Conservation (phyloP, 2,329 filamentous ascomycete genomes). For the Alternaria sp. region DNA sequence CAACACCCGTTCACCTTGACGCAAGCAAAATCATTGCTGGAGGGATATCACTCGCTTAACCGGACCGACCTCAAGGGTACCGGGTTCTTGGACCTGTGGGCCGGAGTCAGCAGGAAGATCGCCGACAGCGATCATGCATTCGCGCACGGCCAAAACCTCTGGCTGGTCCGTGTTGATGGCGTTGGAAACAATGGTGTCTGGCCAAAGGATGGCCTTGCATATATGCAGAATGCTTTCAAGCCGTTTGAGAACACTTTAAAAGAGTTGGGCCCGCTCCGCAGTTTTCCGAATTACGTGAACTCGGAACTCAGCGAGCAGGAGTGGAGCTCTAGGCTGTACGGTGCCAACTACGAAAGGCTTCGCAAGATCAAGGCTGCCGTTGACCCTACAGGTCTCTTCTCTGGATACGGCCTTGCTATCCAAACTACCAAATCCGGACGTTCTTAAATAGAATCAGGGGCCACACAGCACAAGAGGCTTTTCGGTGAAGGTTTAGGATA, state of each 20-base stretch:
- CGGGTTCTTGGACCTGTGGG: conserved; percentile 32
- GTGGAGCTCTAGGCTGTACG: conserved; percentile 30
- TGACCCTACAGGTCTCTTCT: conserved; percentile 27
- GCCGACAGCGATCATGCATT: conserved; percentile 25
- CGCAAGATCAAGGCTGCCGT: conserved; percentile 26
- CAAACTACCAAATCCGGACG: too few species aligned
- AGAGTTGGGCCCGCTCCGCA: conserved; percentile 22
- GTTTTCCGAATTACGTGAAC: conserved; percentile 32
- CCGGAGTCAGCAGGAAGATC: conserved; percentile 23
- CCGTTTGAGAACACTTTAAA: conserved; percentile 25
- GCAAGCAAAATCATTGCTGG: conserved; percentile 22
- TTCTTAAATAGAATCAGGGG: too few species aligned
- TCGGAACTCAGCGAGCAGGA: conserved; percentile 25
- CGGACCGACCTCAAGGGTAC: conserved; percentile 24
- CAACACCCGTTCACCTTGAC: conserved; percentile 19
- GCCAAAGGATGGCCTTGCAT: conserved; percentile 32
- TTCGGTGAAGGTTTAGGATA: too few species aligned
- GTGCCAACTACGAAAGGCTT: conserved; percentile 25
- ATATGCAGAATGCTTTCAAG: conserved; percentile 29
- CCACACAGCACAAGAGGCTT: too few species aligned
- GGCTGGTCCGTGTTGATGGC: conserved; percentile 34
- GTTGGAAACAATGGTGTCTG: conserved; percentile 17
- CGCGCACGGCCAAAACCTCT: conserved; percentile 31
- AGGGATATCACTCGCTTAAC: conserved; percentile 21
- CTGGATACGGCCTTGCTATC: conserved; percentile 17